Percentiles rank a stretch among this genome's conserved stretches.
Evolutionary conservation across 768 basidiomycete genomes (phyloP).

Genomic region (Tephrocybe sp.): DNA sequence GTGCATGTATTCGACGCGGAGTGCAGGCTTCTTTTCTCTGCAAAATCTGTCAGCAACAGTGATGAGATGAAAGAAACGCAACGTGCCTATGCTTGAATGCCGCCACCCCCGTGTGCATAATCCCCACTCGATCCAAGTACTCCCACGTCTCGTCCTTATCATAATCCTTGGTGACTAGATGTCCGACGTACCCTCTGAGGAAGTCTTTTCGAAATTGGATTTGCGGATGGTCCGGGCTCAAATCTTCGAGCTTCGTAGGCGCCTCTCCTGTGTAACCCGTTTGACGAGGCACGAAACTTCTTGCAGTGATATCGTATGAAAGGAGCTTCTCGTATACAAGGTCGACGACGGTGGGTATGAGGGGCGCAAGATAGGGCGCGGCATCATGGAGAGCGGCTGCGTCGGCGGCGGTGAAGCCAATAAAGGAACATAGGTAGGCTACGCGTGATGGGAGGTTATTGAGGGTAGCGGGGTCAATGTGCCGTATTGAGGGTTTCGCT

Average conservation of each 20-base stretch:
- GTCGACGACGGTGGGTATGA: constrained; percentile 45
- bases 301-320: constrained; percentile 43
- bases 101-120: constrained; percentile 48
- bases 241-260: constrained; percentile 38
- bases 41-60: too few species aligned
- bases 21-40: constrained; percentile 25
- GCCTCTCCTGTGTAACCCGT: constrained; percentile 41
- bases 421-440: constrained; percentile 44
- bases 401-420: constrained; percentile 42
- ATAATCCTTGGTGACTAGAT: constrained; percentile 46
- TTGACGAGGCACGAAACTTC: constrained; percentile 35
- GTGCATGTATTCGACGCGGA: constrained; percentile 40
- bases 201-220: constrained; percentile 47
- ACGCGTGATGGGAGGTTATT: constrained; percentile 36
- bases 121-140: constrained; percentile 46
- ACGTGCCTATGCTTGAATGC: constrained; percentile 44
- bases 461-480: constrained; percentile 25
- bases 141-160: constrained; percentile 41
- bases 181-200: constrained; percentile 30
- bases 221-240: constrained; percentile 43
- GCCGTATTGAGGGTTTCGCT: constrained; percentile 25
- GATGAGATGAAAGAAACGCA: too few species aligned
- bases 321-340: constrained; percentile 45
- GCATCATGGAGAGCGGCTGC: constrained; percentile 41
- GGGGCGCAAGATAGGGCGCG: constrained; percentile 36